phyloP scores from a whole-genome alignment of 352 stramenopile species.

The Phytophthora gonapodyides region DNA sequence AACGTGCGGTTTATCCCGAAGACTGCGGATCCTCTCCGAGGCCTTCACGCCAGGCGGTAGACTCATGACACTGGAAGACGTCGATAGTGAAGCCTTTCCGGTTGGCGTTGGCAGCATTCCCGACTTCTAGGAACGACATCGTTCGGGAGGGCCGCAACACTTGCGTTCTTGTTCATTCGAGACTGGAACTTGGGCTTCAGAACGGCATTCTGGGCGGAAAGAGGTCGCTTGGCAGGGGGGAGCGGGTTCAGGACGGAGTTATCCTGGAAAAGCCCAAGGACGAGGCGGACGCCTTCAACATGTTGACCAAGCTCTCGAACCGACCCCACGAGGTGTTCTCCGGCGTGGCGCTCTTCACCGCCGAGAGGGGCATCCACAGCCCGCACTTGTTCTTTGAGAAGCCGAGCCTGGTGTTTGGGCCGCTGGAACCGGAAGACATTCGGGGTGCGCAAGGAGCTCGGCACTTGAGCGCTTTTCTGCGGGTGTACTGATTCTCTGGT shows the following conservation, averaged over 20 bases:
- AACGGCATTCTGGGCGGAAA: slow-evolving; percentile 9
- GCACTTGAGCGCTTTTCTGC: background rate
- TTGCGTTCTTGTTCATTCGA: slow-evolving; percentile 57
- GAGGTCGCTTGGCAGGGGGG: slow-evolving; percentile 7
- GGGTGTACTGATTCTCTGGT: slow-evolving; percentile 3
- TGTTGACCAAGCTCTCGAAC: slow-evolving; percentile 75
- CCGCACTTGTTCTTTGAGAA: slow-evolving; percentile 78
- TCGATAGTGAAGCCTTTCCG: slow-evolving; percentile 3
- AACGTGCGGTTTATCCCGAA: slow-evolving; percentile 40
- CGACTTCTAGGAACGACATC: background rate
- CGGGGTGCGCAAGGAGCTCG: slow-evolving; percentile 36
- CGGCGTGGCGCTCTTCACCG: slow-evolving; percentile 79
- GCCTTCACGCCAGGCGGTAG: slow-evolving; percentile 43
- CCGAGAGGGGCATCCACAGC: slow-evolving; percentile 39
- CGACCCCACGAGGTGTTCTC: slow-evolving; percentile 87
- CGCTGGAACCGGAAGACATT: slow-evolving; percentile 64
- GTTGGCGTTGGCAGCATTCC: background rate
- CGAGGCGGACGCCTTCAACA: slow-evolving; percentile 78
- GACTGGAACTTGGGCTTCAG: slow-evolving; percentile 53
- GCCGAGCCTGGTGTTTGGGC: slow-evolving; percentile 62
- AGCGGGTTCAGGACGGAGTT: slow-evolving; percentile 71
- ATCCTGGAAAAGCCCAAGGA: slow-evolving; percentile 92
- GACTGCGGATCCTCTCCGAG: slow-evolving; percentile 57
- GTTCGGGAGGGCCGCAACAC: slow-evolving; percentile 36
- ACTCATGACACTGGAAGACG: slow-evolving; percentile 43